A percentile compares a stretch with the other conserved stretches of the same genome.
These are phyloP conservation scores for Talaromyces marneffei DNA, from an alignment of 2,329 filamentous ascomycete genomes.

Conservation along the genomic window DNA sequence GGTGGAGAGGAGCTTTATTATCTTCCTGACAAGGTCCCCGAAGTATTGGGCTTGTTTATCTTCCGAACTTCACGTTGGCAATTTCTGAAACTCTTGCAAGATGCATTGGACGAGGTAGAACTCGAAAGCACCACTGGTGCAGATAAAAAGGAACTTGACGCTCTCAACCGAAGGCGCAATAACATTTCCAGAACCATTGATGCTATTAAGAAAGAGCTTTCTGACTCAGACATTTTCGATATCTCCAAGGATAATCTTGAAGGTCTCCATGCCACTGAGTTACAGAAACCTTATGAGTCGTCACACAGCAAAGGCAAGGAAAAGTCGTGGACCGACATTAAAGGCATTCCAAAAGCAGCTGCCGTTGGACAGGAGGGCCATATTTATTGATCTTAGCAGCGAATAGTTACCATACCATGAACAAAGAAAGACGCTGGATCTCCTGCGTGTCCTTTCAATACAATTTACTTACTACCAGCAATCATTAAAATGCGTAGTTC, in stretches of 20 bases:
- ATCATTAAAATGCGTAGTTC: background rate
- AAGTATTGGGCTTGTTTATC: conserved; percentile 79
- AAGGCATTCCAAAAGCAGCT: conserved; percentile 55
- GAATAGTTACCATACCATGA: background rate
- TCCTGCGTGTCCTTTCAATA: background rate
- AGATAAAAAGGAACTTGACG: conserved; percentile 39
- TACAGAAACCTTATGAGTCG: conserved; percentile 12
- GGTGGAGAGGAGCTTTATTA: conserved; percentile 70
- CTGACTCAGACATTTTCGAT: conserved; percentile 79
- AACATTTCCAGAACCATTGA: conserved; percentile 69
- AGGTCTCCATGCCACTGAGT: conserved; percentile 4
- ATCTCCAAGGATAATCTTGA: conserved; percentile 46
- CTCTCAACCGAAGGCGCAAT: conserved; percentile 48
- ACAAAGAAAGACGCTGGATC: background rate
- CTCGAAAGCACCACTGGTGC: conserved; percentile 41
- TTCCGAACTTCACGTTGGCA: conserved; percentile 83
- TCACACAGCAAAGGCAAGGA: conserved; percentile 9
- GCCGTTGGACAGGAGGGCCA: conserved; percentile 35
- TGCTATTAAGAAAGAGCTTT: conserved; percentile 74
- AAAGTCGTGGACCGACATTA: conserved; percentile 44
- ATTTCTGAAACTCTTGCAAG: conserved; percentile 64
- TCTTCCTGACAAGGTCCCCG: conserved; percentile 68
- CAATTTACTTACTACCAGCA: background rate
- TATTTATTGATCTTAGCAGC: conserved; percentile 25
- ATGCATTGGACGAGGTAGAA: conserved; percentile 52